Evolutionary conservation across 1,139 yeast species (phyloP).

Genomic region (Candida pseudoviswanathii): DNA sequence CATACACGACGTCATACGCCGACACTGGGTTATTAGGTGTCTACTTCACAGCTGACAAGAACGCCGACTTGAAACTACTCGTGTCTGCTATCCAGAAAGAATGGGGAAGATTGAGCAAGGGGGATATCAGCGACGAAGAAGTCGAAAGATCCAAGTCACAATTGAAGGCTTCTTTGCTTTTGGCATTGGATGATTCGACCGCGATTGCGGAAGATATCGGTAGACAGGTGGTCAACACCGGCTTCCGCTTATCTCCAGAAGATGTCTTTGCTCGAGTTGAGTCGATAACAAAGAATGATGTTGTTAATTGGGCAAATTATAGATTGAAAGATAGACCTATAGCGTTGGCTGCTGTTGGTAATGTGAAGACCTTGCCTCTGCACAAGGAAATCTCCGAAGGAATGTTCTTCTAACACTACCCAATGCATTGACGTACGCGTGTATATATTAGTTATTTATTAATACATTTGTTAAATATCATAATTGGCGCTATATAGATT

Average conservation of each 20-base stretch:
- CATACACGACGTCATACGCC: constrained; percentile 94
- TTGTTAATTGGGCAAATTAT: constrained; percentile 86
- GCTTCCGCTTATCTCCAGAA: constrained; percentile 86
- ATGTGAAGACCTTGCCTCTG: constrained; percentile 64
- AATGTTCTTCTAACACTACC: constrained; percentile 26
- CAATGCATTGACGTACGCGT: neutral
- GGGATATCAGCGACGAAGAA: constrained; percentile 78
- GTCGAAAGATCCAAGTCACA: constrained; percentile 94
- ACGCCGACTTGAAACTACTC: constrained; percentile 63
- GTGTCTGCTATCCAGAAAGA: constrained; percentile 79
- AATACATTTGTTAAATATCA: neutral
- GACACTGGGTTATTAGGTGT: constrained; percentile 99
- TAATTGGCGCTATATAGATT: neutral
- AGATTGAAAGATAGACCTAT: constrained; percentile 77
- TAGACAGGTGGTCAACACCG: constrained; percentile 94
- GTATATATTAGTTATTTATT: neutral
- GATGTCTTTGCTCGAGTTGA: constrained; percentile 88
- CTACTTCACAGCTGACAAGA: constrained; percentile 81
- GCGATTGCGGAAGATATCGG: constrained; percentile 98
- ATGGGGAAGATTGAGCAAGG: constrained; percentile 83
- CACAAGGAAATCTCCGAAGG: constrained; percentile 52
- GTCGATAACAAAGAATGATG: constrained; percentile 74
- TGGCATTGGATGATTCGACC: constrained; percentile 92
- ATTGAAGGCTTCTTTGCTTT: constrained; percentile 84
- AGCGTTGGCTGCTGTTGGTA: constrained; percentile 90